Evolutionary conservation across 2,329 filamentous ascomycete genomes (phyloP).

Genomic region (Macrophomina pseudophaseolina): DNA sequence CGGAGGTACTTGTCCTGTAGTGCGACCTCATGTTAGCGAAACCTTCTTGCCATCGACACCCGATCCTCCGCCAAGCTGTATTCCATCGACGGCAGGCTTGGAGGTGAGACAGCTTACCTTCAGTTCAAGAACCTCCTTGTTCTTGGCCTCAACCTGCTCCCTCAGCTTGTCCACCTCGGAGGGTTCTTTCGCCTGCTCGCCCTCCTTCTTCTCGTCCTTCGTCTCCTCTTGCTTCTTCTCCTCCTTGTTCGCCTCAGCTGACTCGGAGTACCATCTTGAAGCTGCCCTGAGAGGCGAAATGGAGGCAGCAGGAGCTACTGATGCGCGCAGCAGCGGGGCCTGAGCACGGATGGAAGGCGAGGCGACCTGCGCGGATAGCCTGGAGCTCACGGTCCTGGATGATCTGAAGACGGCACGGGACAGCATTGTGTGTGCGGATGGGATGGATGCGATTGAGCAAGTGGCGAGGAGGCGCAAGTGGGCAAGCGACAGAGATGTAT

Average conservation of each 20-base stretch:
- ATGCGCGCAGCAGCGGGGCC: slow-evolving; percentile 33
- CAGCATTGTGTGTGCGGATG: slow-evolving; percentile 47
- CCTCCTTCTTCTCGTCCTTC: slow-evolving; percentile 42
- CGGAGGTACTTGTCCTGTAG: slow-evolving; percentile 90
- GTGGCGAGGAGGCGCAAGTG: not conserved
- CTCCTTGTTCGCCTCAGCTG: slow-evolving; percentile 46
- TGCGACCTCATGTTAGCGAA: slow-evolving; percentile 10
- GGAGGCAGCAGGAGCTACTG: slow-evolving; percentile 32
- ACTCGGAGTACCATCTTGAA: slow-evolving; percentile 53
- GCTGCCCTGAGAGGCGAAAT: slow-evolving; percentile 32
- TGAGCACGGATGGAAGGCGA: slow-evolving; percentile 44
- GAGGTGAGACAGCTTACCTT: slow-evolving; percentile 66
- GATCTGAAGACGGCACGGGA: slow-evolving; percentile 58
- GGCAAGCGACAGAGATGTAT: not conserved
- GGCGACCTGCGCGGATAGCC: slow-evolving; percentile 42
- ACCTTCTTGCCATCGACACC: not conserved
- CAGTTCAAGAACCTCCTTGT: slow-evolving; percentile 76
- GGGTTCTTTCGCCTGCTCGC: slow-evolving; percentile 54
- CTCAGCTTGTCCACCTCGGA: slow-evolving; percentile 49
- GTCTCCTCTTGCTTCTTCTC: slow-evolving; percentile 49
- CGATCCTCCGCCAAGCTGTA: not conserved
- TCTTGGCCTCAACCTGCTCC: slow-evolving; percentile 73
- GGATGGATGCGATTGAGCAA: not conserved
- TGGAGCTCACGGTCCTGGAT: slow-evolving; percentile 41
- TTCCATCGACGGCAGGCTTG: not conserved